A percentile compares a stretch with the other conserved stretches of the same genome.
These are phyloP conservation scores for Gentiana dahurica DNA, from an alignment of 257 asterid genomes.

Conservation along the genomic window DNA sequence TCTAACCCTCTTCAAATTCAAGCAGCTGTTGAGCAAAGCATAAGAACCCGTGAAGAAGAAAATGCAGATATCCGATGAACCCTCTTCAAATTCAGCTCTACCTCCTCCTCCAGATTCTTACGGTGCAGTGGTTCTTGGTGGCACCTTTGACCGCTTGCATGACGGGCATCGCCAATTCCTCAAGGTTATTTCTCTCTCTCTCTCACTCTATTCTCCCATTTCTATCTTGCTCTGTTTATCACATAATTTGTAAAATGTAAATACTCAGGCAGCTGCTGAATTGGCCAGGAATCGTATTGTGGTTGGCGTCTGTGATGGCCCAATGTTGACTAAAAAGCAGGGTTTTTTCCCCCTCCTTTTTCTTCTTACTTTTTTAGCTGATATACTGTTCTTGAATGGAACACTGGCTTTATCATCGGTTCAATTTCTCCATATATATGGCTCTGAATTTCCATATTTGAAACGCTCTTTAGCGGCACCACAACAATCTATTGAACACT, in stretches of 20 bases:
- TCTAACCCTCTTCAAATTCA: too few relatives aligned
- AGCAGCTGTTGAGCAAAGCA: too few relatives aligned
- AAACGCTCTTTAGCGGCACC: too few relatives aligned
- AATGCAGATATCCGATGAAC: too few relatives aligned
- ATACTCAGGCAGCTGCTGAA: slow-evolving; percentile 51
- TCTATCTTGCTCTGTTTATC: not conserved
- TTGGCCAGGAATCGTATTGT: slow-evolving; percentile 60
- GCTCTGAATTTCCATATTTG: not conserved
- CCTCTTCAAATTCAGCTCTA: too few relatives aligned
- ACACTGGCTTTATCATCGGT: not conserved
- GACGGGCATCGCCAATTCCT: slow-evolving; percentile 93
- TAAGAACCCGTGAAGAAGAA: too few relatives aligned
- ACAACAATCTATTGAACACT: too few relatives aligned
- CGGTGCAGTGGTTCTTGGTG: slow-evolving; percentile 76
- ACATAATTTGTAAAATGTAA: not conserved
- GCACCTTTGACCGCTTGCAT: slow-evolving; percentile 92
- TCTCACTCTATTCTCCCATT: not conserved
- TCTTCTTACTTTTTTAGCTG: slow-evolving; percentile 3
- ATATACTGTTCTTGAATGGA: not conserved
- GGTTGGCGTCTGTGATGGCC: slow-evolving; percentile 90
- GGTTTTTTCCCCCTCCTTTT: slow-evolving; percentile 20
- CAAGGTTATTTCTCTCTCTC: slow-evolving; percentile 30
- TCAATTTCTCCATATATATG: not conserved
- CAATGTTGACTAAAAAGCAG: slow-evolving; percentile 74
- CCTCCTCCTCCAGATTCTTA: too few relatives aligned